Base-by-base conservation (phyloP, 495 filamentous ascomycete species). In the Aspergillus sclerotiicarbonarius region DNA sequence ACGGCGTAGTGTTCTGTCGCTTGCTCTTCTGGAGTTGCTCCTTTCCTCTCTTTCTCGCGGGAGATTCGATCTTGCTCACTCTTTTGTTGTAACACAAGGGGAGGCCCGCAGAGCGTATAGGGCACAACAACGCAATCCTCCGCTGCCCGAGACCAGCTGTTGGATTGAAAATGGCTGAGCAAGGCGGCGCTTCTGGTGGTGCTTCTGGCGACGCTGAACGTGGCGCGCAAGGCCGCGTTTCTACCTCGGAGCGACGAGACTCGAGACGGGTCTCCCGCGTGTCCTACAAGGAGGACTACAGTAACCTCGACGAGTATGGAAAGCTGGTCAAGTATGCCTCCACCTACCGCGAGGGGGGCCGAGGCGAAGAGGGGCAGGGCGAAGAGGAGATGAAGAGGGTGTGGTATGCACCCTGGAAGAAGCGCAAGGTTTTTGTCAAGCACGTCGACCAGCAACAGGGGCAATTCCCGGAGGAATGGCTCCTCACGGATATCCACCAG, bases 391-490 rank as follows among this genome's bases (percentile, higher is more conserved):
- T 71, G 65, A 74, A 72, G 51, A 65, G 76, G 9, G 35, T 76
- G 21, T 78, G 76, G 75, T 83, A 82, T 59, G 79, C 79, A 32
- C 82, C 82, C 13, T 84, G 81, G 82, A 87, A 78, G 70, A 79
- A 81, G 60, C 69, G 65, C 58, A 72, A 65, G 57, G 82, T 88
- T 54, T 84, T 76, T 67, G 56, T 77, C 41, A 72, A 75, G 37
- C 54, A 56, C 41, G 37, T 63, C 6, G 72, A 71, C 19, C 60
- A 68, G 5, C 69, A 65, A 35, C 64, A 53, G 8, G 76, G 76
- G 51, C 71, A 77, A 37, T 84, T 84, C 21, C 87, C 87, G 0
- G 82, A 84, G 19, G 84, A 89, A 10, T 91, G 88, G 89, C 80
- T 89, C 47, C 73, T 85, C 43, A 88, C 87, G 53, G 84, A 91